Conservation (phyloP, 495 filamentous ascomycete genomes). For the Aspergillus carlsbadensis region DNA sequence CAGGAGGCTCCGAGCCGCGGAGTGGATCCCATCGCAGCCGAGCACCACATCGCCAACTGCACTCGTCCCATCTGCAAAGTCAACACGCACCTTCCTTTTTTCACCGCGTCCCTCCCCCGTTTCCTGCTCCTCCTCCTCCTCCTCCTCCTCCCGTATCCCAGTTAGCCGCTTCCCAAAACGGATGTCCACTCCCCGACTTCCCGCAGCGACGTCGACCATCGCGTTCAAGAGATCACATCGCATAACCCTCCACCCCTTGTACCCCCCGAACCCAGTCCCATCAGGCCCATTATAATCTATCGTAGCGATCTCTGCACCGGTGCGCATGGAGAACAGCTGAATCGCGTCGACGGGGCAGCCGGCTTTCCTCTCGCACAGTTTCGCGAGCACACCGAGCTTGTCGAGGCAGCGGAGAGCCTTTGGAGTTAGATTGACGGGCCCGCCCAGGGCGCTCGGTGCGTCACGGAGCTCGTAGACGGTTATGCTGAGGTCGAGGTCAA, state of each 20-base stretch:
- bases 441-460: conserved; percentile 43
- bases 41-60: conserved; percentile 45
- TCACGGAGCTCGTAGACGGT: conserved; percentile 48
- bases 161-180: conserved; percentile 19
- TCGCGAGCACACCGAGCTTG: conserved; percentile 40
- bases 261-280: conserved; percentile 30
- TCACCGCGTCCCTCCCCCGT: neutral
- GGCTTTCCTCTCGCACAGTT: conserved; percentile 29
- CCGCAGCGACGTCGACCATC: conserved; percentile 18
- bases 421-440: conserved; percentile 54
- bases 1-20: conserved; percentile 40
- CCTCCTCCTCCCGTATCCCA: too few species aligned
- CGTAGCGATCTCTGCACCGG: conserved; percentile 14
- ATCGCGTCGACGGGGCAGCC: conserved; percentile 46
- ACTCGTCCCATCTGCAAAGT: conserved; percentile 41
- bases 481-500: conserved; percentile 28
- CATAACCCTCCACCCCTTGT: conserved; percentile 31
- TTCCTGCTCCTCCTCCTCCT: too few species aligned
- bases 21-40: conserved; percentile 57
- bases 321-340: conserved; percentile 26
- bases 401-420: conserved; percentile 50
- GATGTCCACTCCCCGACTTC: conserved; percentile 12
- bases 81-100: conserved; percentile 20
- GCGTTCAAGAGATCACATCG: conserved; percentile 20
- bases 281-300: conserved; percentile 31